Base-by-base conservation (phyloP, 208 protist genomes). In the Crithidia brevicula region DNA sequence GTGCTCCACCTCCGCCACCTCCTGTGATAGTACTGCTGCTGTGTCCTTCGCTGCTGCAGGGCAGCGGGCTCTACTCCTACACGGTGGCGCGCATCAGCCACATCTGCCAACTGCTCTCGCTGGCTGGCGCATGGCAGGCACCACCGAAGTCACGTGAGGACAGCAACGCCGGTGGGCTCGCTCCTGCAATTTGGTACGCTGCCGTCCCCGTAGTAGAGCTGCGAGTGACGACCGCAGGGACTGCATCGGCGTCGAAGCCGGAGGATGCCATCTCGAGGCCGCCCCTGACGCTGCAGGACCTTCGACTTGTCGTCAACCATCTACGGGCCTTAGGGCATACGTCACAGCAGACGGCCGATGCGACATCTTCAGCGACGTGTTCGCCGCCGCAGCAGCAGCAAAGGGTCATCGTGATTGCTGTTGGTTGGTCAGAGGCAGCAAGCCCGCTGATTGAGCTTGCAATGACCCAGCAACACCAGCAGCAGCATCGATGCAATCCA, bases 401-500 rank as follows among this genome's bases (percentile, higher is more conserved):
- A 0, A 18, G 27, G 11, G 74, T 80, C 33, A 34, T 57, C 11
- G 58, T 85, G 18, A 54, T 85, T 4, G 79, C 70, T 25, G 74
- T 85, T 1, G 79, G 74, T 13, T 85, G 79, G 74, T 81, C 79
- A 8, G 66, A 85, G 33, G 74, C 56, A 8, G 66, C 74, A 22
- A 70, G 74, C n/a, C 79, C 74, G 15, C 62, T 85, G 15, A 45
- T 85, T 22, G 74, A 80, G 54, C 57, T 81, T 27, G 73, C 77
- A 28, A 85, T 85, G 38, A 72, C 73, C 11, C 65, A 67, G 47
- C 60, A 42, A n/a, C 65, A 72, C 11, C 67, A 67, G 40, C 49
- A 69, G 52, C 65, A 18, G 40, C 58, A 18, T 27, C 31, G 10
- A 25, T 27, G 31, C 15, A 25, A 6, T 6, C 42, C 11, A n/a